phyloP scores from a whole-genome alignment of 805 yeast genomes.

The Teunomyces gatunensis region DNA sequence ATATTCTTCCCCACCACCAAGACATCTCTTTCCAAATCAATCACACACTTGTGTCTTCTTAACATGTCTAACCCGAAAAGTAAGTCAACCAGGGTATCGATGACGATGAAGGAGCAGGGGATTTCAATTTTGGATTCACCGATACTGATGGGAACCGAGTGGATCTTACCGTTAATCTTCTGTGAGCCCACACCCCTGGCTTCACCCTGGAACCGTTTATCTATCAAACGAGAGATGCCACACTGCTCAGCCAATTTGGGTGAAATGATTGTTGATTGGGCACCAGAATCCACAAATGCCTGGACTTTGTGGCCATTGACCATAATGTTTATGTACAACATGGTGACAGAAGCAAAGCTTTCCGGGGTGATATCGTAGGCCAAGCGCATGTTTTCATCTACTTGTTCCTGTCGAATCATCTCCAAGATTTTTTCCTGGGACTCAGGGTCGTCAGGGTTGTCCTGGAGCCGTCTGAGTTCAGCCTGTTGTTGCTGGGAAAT shows the following conservation, averaged over 20 bases:
- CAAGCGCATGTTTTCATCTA: slow-evolving; percentile 73
- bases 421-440: slow-evolving; percentile 66
- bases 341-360: slow-evolving; percentile 73
- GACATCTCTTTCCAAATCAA: slow-evolving; percentile 67
- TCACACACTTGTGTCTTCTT: slow-evolving; percentile 77
- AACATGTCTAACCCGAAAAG: slow-evolving; percentile 89
- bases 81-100: slow-evolving; percentile 72
- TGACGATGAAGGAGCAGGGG: slow-evolving; percentile 39
- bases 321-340: slow-evolving; percentile 77
- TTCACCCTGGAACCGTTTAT: slow-evolving; percentile 72
- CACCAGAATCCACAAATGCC: slow-evolving; percentile 97
- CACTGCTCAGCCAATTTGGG: slow-evolving; percentile 72
- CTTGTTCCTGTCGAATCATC: slow-evolving; percentile 63
- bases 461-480: slow-evolving; percentile 53
- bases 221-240: slow-evolving; percentile 70
- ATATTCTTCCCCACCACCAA: slow-evolving; percentile 68
- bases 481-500: slow-evolving; percentile 12
- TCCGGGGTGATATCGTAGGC: slow-evolving; percentile 93
- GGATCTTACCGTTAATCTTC: slow-evolving; percentile 77
- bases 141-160: slow-evolving; percentile 80
- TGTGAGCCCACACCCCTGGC: slow-evolving; percentile 91
- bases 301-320: slow-evolving; percentile 79
- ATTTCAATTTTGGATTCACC: slow-evolving; percentile 47
- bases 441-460: slow-evolving; percentile 69
- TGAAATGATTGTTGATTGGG: slow-evolving; percentile 83